Conservation (phyloP, 495 filamentous ascomycete species). For the Neurospora sublineolata region DNA sequence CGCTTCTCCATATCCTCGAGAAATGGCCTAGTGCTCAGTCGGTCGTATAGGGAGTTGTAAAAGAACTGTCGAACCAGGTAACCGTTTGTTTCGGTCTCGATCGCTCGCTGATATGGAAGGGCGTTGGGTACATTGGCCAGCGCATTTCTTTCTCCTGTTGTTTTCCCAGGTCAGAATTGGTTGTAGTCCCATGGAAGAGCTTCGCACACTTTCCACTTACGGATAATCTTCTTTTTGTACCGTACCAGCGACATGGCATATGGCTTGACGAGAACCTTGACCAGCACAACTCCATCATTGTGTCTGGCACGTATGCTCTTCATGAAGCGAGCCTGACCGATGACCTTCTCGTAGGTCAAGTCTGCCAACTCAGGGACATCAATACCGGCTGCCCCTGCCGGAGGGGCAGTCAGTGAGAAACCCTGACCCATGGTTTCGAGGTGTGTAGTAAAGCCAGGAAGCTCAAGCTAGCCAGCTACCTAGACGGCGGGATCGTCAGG, state of each 20-base stretch:
- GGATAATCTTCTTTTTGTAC: conserved; percentile 61
- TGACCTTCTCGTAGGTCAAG: conserved; percentile 79
- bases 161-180: conserved; percentile 7
- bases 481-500: neutral
- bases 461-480: conserved; percentile 9
- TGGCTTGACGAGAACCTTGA: conserved; percentile 91
- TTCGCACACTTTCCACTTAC: conserved; percentile 37
- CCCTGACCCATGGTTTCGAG: conserved; percentile 76
- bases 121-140: conserved; percentile 84
- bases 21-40: conserved; percentile 92
- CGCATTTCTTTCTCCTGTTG: conserved; percentile 65
- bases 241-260: conserved; percentile 65
- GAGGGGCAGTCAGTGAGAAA: conserved; percentile 83
- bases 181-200: neutral
- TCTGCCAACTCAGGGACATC: conserved; percentile 87
- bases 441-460: conserved; percentile 2
- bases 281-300: conserved; percentile 78
- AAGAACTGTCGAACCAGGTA: conserved; percentile 95
- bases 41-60: conserved; percentile 94
- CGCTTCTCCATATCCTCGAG: conserved; percentile 97
- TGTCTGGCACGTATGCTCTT: conserved; percentile 88
- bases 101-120: conserved; percentile 73
- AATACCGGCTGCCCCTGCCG: conserved; percentile 81
- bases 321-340: conserved; percentile 92
- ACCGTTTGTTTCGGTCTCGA: conserved; percentile 82